Evolutionary conservation across 2,329 filamentous ascomycete genomes (phyloP), one percentile per base, ranked within the genome.

Genomic region (Aschersonia sp.): DNA sequence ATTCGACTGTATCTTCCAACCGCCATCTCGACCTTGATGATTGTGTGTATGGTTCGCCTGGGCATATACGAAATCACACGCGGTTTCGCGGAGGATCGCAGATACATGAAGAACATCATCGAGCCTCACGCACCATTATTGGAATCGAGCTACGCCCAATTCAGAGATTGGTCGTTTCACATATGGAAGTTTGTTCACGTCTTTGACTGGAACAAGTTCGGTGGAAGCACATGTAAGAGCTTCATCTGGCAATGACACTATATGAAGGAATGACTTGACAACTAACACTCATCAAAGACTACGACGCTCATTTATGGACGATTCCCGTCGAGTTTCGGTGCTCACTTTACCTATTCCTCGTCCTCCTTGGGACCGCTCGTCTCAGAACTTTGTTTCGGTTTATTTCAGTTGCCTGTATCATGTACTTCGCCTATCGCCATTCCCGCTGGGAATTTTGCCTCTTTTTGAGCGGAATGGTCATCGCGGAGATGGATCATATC

Each of bases 241-340:
- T 7, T 7, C 14, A 7, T 22, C 40, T 42, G n/a, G 6, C 9
- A 7, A 11, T 31, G 32, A 22, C 22, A 22, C 22, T 22, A 22
- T 22, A 22, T 22, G 22, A 22, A 22, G 22, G 22, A 22, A 22
- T 22, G 22, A 22, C 22, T 22, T 22, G 22, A 22, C 22, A 22
- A 22, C 22, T 22, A 2, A 22, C 22, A 22, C 22, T 22, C 22
- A 22, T 40, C 5, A 6, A 46, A 58, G 65, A 59, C 29, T 76
- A 78, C 54, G 75, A 79, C 54, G 67, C 75, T 30, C 77, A 81
- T 51, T 60, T 80, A 30, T 81, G 77, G 77, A 80, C 78, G 5
- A 79, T 81, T 42, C 76, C 77, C 3, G 69, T 78, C 44, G 77
- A 81, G 57, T 78, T 76, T 55, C 67, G 72, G 50, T 75, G 71